Evolutionary conservation across 345 rosid species (phyloP).

Genomic region (Noccaea caerulescens): DNA sequence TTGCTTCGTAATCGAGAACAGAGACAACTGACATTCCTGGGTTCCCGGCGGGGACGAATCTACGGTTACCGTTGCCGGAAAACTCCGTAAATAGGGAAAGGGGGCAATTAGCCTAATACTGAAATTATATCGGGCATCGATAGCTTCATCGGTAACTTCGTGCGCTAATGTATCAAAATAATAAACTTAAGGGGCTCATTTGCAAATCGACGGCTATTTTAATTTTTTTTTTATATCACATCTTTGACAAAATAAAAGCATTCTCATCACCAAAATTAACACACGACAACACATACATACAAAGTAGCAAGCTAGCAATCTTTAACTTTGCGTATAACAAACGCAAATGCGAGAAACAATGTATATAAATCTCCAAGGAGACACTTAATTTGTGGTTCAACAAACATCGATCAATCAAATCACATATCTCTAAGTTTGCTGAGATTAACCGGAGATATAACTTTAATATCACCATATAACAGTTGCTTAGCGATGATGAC

Average conservation of each 20-base stretch:
- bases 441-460: conserved; percentile 51
- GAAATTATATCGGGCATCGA: not conserved
- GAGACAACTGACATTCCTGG: no score
- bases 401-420: conserved; percentile 30
- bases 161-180: not conserved
- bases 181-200: not conserved
- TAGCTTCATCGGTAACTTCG: not conserved
- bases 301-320: not conserved
- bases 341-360: conserved; percentile 13
- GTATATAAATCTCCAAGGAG: conserved; percentile 1
- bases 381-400: conserved; percentile 16
- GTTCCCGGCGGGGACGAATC: no score
- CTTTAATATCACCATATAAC: conserved; percentile 46
- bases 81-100: no score
- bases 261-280: not conserved
- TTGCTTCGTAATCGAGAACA: no score
- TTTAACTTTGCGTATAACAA: conserved; percentile 12
- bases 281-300: not conserved
- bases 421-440: conserved; percentile 45
- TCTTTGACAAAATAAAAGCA: conserved; percentile 32
- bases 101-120: not conserved
- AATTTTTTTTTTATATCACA: not conserved
- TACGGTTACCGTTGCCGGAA: no score
- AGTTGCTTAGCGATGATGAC: conserved; percentile 43
- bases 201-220: not conserved